phyloP scores from a whole-genome alignment of 805 yeast species.

The Suhomyces prunicola region DNA sequence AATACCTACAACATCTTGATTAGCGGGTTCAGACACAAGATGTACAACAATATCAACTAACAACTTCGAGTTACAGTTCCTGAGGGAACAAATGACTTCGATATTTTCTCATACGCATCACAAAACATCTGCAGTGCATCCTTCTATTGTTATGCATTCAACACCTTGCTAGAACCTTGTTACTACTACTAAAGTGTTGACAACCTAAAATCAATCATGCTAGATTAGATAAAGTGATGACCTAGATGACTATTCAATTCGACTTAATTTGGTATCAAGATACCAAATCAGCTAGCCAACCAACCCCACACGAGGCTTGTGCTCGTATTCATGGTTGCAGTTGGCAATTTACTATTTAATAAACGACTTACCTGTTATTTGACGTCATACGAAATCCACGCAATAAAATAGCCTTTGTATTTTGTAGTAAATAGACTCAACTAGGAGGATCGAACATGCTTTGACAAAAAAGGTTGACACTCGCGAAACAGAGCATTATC shows the following conservation, averaged over 20 bases:
- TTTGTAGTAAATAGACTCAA: neutral
- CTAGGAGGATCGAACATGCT: neutral
- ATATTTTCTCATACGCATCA: neutral
- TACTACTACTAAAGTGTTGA: neutral
- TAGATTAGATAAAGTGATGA: neutral
- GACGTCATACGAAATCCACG: neutral
- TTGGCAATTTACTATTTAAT: neutral
- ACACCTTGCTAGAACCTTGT: neutral
- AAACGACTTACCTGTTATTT: neutral
- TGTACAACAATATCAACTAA: conserved; percentile 16
- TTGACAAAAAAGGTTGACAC: neutral
- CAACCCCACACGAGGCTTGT: neutral
- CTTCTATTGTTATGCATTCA: neutral
- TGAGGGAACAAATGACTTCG: neutral
- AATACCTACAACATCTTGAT: conserved; percentile 14
- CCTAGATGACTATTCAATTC: neutral
- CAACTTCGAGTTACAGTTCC: neutral
- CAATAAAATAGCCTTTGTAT: neutral
- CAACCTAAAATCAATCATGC: neutral
- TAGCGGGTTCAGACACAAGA: conserved; percentile 13
- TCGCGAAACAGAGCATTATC: neutral
- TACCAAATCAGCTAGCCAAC: neutral
- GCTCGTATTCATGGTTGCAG: neutral
- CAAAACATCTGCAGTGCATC: neutral
- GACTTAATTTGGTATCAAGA: neutral